Conservation (phyloP, 2,329 filamentous ascomycete genomes). For the Akanthomyces lecanii region DNA sequence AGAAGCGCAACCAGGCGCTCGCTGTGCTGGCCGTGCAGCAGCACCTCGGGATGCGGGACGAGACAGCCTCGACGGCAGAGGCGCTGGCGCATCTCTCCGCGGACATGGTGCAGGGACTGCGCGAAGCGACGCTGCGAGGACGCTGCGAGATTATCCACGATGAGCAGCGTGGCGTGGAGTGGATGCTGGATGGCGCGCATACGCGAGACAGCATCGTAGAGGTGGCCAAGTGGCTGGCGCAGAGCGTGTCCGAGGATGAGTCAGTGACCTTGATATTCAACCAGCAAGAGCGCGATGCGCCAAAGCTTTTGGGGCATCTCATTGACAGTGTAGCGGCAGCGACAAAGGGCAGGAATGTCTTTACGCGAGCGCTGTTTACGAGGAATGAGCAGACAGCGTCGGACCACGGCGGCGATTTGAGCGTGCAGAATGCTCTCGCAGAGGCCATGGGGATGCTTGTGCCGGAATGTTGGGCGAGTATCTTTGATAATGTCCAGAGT, state of each 20-base stretch:
- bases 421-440: constrained; percentile 65
- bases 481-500: constrained; percentile 67
- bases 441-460: constrained; percentile 55
- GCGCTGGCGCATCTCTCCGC: constrained; percentile 25
- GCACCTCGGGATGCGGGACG: constrained; percentile 42
- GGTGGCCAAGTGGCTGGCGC: constrained; percentile 72
- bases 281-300: constrained; percentile 79
- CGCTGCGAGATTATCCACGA: constrained; percentile 66
- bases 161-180: constrained; percentile 47
- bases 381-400: constrained; percentile 55
- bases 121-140: constrained; percentile 65
- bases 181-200: constrained; percentile 86
- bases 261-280: constrained; percentile 74
- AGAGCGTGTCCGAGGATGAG: constrained; percentile 33
- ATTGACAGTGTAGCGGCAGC: constrained; percentile 49
- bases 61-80: constrained; percentile 19
- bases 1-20: constrained; percentile 56
- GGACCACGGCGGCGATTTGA: constrained; percentile 41
- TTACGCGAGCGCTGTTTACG: constrained; percentile 75
- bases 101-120: constrained; percentile 60
- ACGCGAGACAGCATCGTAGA: constrained; percentile 78
- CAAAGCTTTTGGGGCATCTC: constrained; percentile 59
- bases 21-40: constrained; percentile 53
- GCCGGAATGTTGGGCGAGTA: constrained; percentile 39
- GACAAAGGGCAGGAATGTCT: constrained; percentile 41